Conservation (phyloP, 2,329 filamentous ascomycete genomes). For the Colletotrichum eleusines region DNA sequence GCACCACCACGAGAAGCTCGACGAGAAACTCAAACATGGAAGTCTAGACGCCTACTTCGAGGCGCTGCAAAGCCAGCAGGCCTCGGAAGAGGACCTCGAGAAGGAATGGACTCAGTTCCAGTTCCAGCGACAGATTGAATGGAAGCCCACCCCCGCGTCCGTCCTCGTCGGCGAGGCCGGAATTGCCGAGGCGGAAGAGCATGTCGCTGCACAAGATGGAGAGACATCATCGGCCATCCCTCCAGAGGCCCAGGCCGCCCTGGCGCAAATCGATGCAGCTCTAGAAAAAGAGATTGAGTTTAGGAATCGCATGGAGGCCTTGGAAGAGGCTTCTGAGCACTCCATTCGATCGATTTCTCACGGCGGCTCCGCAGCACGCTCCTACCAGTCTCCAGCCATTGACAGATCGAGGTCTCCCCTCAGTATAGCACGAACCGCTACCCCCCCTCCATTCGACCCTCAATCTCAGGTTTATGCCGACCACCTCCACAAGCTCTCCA, state of each 20-base stretch:
- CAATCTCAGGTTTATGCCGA: constrained; percentile 81
- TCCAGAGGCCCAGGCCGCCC: constrained; percentile 66
- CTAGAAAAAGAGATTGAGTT: constrained; percentile 82
- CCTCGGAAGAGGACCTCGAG: constrained; percentile 66
- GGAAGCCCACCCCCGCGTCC: constrained; percentile 75
- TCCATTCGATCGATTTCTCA: constrained; percentile 53
- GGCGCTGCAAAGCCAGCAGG: constrained; percentile 83
- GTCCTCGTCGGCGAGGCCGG: constrained; percentile 72
- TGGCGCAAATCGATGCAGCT: constrained; percentile 88
- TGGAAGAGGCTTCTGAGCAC: constrained; percentile 57
- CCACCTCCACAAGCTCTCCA: constrained; percentile 80
- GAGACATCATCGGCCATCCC: constrained; percentile 52
- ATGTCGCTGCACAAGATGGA: constrained; percentile 50
- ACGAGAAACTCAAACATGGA: constrained; percentile 66
- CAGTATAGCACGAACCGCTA: constrained; percentile 66
- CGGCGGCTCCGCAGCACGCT: constrained; percentile 50
- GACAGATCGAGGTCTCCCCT: constrained; percentile 58
- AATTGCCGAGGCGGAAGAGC: constrained; percentile 56
- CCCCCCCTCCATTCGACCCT: constrained; percentile 71
- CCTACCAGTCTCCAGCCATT: constrained; percentile 56
- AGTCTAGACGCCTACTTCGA: constrained; percentile 93
- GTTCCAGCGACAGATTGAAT: constrained; percentile 88
- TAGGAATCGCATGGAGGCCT: constrained; percentile 58
- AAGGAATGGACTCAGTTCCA: constrained; percentile 94
- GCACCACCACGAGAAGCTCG: constrained; percentile 64